These are phyloP conservation scores for Laetiporus sulphureus DNA, from an alignment of 1,284 basidiomycete species.

Conservation along the genomic window DNA sequence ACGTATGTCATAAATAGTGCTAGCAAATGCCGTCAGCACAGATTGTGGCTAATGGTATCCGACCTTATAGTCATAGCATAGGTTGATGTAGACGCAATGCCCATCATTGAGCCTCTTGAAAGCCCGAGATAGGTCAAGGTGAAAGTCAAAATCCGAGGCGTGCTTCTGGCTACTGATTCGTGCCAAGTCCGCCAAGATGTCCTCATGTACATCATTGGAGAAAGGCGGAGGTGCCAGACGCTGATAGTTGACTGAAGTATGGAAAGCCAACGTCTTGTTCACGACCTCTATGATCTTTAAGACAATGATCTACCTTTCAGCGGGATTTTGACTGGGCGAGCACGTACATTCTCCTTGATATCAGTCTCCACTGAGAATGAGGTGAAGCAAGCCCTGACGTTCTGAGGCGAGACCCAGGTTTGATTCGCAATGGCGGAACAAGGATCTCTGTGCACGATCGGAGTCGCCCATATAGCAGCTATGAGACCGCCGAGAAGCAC, in stretches of 20 bases:
- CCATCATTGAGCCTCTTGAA: conserved; percentile 54
- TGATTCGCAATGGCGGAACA: conserved; percentile 44
- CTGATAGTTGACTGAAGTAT: conserved; percentile 55
- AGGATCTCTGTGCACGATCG: conserved; percentile 33
- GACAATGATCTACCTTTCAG: no score
- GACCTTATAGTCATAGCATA: conserved; percentile 46
- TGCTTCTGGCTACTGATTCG: conserved; percentile 40
- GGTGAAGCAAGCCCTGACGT: conserved; percentile 43
- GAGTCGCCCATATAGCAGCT: no score
- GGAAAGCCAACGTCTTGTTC: conserved; percentile 53
- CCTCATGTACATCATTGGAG: conserved; percentile 48
- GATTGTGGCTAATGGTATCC: background rate
- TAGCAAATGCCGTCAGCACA: conserved; percentile 4
- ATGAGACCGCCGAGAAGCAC: no score
- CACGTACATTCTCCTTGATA: conserved; percentile 41
- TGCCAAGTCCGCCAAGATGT: conserved; percentile 42
- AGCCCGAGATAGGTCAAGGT: conserved; percentile 44
- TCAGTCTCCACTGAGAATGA: conserved; percentile 37
- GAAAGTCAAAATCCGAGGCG: conserved; percentile 45
- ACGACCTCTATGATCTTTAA: conserved; percentile 50
- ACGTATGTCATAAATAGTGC: conserved; percentile 47
- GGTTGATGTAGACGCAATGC: conserved; percentile 49
- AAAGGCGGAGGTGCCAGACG: conserved; percentile 47
- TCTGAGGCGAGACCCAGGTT: conserved; percentile 45
- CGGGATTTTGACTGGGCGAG: background rate